Evolutionary conservation across 768 basidiomycete species (phyloP), one percentile per base, ranked within the genome.

Genomic region (Gyrodon lividus): DNA sequence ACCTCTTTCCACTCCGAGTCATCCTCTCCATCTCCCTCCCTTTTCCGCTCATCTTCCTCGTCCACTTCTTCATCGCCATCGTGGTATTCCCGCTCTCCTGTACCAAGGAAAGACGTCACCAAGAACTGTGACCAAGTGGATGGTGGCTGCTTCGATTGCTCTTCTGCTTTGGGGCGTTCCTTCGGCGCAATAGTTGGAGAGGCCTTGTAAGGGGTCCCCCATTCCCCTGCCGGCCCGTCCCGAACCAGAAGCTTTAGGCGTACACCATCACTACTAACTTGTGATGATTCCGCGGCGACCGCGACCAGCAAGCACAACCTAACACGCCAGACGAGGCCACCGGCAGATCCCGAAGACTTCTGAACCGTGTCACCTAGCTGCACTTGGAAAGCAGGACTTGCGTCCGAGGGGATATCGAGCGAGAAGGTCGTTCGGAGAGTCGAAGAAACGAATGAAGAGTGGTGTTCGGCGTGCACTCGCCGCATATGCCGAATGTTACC

Each of bases 321-420:
- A 14, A 98, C 86, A 62, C 86, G 89, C 96, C 96, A 98, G 61
- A 89, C 83, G 8, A 98, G 72, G 0, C 95, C 96, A 8, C 96
- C 94, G 0, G 72, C 60, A 52, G 48, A 5, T 30, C 52, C 67
- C 37, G 57, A 45, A 12, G 42, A 4, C 1, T 59, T 61, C 5
- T 61, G 49, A 7, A 58, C 59, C 17, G 53, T 59, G 17, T 64
- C 61, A 30, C 80, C 79, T 5, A 87, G 74, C 44, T 76, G 72
- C 2, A 94, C 74, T 46, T 83, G 77, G 70, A 98, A 98, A 0
- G 86, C 87, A 0, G 96, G 93, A 46, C 90, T 88, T 0, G 87
- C 92, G 51, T 97, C 96, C 1, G 87, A 83, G 0, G 95, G 96
- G 51, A 99, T 95, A 63, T 95, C 93, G 2, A 99, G 80, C 13